phyloP scores from a whole-genome alignment of 2,329 filamentous ascomycete genomes.

The Trichoderma arundinaceum region DNA sequence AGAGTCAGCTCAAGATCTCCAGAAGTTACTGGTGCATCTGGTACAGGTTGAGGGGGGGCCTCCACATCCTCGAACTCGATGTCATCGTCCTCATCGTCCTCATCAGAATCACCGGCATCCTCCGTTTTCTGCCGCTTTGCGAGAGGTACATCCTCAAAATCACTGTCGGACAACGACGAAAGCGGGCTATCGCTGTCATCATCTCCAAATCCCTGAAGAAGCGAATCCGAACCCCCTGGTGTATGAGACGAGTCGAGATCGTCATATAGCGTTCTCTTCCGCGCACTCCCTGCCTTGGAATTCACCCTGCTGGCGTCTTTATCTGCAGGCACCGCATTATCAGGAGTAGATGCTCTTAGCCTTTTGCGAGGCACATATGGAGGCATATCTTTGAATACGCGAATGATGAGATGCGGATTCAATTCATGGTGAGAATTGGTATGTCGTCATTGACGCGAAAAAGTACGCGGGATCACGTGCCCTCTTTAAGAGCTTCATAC shows the following conservation, averaged over 20 bases:
- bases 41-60: constrained; percentile 62
- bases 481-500: not conserved
- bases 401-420: not conserved
- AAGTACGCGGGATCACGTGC: constrained; percentile 43
- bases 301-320: constrained; percentile 39
- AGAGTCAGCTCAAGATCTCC: constrained; percentile 79
- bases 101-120: constrained; percentile 32
- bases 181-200: constrained; percentile 56
- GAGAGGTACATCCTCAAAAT: constrained; percentile 56
- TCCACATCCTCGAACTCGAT: constrained; percentile 68
- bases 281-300: constrained; percentile 37
- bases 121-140: constrained; percentile 50
- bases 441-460: constrained; percentile 41
- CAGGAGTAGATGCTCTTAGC: constrained; percentile 54
- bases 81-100: constrained; percentile 48
- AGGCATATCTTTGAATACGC: constrained; percentile 59
- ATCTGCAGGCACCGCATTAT: constrained; percentile 37
- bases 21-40: constrained; percentile 56
- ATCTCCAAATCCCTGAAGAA: constrained; percentile 52
- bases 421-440: not conserved
- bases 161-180: constrained; percentile 61
- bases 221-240: constrained; percentile 50
- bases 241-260: constrained; percentile 60
- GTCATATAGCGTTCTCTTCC: constrained; percentile 66
- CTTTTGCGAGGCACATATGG: constrained; percentile 72